A percentile compares a stretch with the other conserved stretches of the same genome.
phyloP scores from a whole-genome alignment of 1,139 yeast species.

The Meyerozyma guilliermondii region DNA sequence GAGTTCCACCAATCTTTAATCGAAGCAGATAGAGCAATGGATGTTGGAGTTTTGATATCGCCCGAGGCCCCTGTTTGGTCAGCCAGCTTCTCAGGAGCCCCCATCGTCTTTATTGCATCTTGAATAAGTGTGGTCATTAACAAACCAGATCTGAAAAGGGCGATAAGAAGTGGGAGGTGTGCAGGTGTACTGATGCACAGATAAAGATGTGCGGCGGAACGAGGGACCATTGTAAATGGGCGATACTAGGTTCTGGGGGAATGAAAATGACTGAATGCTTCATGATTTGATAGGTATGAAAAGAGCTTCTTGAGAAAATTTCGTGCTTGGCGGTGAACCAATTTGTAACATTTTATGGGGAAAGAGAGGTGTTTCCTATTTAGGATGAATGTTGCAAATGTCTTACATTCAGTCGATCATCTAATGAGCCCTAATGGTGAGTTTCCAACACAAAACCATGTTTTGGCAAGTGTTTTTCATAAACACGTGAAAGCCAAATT shows the following conservation, averaged over 20 bases:
- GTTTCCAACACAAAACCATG: too few species aligned
- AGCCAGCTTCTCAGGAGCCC: conserved; percentile 5
- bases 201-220: neutral
- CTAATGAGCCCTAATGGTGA: too few species aligned
- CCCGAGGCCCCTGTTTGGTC: neutral
- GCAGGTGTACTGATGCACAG: neutral
- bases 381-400: too few species aligned
- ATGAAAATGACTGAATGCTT: too few species aligned
- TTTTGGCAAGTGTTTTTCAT: neutral
- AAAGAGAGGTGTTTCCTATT: too few species aligned
- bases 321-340: too few species aligned
- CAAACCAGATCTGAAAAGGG: neutral
- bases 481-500: neutral
- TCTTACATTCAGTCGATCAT: too few species aligned
- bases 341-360: too few species aligned
- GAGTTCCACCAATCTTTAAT: conserved; percentile 39
- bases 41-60: conserved; percentile 8
- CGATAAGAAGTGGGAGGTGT: neutral
- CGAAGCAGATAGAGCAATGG: conserved; percentile 26
- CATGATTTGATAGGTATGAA: too few species aligned
- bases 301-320: too few species aligned
- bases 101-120: conserved; percentile 12
- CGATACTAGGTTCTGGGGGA: too few species aligned
- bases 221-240: too few species aligned
- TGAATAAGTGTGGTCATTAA: conserved; percentile 7